These are phyloP conservation scores for Metschnikowia proteae DNA, from an alignment of 805 yeast species.

Conservation along the genomic window DNA sequence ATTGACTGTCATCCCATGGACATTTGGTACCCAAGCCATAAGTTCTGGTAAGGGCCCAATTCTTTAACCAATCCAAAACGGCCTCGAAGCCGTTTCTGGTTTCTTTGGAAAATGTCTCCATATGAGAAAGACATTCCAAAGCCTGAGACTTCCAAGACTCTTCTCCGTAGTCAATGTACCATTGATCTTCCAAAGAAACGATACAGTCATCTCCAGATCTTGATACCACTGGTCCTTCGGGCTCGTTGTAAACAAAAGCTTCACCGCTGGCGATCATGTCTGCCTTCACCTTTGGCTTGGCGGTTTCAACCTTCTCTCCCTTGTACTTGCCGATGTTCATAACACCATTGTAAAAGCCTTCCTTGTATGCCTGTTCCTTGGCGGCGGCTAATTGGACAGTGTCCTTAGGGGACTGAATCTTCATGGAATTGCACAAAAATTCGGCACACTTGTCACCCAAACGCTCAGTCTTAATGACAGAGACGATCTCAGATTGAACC, in stretches of 20 bases:
- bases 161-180: slow-evolving; percentile 98
- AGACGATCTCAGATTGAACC: slow-evolving; percentile 71
- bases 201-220: slow-evolving; percentile 97
- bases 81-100: slow-evolving; percentile 90
- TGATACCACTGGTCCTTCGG: slow-evolving; percentile 84
- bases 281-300: slow-evolving; percentile 80
- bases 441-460: slow-evolving; percentile 91
- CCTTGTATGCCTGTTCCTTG: slow-evolving; percentile 92
- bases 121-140: slow-evolving; percentile 64
- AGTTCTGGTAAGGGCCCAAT: slow-evolving; percentile 97
- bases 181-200: slow-evolving; percentile 96
- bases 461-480: slow-evolving; percentile 74
- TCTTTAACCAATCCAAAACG: slow-evolving; percentile 91
- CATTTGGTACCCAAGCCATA: slow-evolving; percentile 92
- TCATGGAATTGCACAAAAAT: slow-evolving; percentile 74
- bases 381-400: slow-evolving; percentile 82
- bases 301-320: slow-evolving; percentile 88
- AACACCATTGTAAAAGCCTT: slow-evolving; percentile 89
- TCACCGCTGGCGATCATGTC: slow-evolving; percentile 73
- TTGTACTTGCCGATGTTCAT: slow-evolving; percentile 76
- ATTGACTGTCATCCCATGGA: slow-evolving; percentile 94
- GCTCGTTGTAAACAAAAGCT: slow-evolving; percentile 91
- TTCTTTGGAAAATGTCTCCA: slow-evolving; percentile 80
- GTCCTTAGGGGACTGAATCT: slow-evolving; percentile 95
- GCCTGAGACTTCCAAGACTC: slow-evolving; percentile 81